Base-by-base conservation (phyloP, 1,139 yeast species). In the Pichia kudriavzevii region DNA sequence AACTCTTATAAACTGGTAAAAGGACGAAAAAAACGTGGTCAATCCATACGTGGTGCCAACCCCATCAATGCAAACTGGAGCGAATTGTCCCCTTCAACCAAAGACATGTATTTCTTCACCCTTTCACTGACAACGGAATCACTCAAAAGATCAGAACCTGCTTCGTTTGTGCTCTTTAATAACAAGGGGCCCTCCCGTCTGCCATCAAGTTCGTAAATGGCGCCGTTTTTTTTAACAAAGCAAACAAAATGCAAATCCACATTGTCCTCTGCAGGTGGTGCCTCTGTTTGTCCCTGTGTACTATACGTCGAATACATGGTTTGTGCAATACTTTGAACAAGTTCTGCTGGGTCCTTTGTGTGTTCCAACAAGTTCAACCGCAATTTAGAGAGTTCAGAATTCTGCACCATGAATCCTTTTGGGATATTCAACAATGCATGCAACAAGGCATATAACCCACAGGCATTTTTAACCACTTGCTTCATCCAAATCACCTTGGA, bases 191-290 rank as follows among this genome's bases (percentile, higher is more conserved):
- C 94, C 28, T 61, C 62, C 46, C 95, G 68, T 46, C 97, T 67
- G 0, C 98, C 98, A 54, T 91, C 98, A 32, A 91, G 66, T 56
- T 91, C 97, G 48, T 75, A 82, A 21, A 88, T 55, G n/a, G 72
- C 69, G 45, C 72, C 69, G 16, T 59, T 59, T 9, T 74, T 72
- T 48, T 70, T 75, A 7, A 85, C 68, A 50, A 81, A 79, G 7
- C 91, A 69, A 22, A 91, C 77, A 53, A 84, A 91, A 58, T 91
- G 98, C 39, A 81, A 64, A 38, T 76, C 75, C 2, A 78, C 68
- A n/a, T 67, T 64, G 7, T 67, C 82, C 1, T 65, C 72, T 4
- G 91, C 79, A 6, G 61, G 63, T 4, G 96, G 96, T 0, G 93
- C 91, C 30, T 67, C 79, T 0, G 95, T 83, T 43, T 75, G 79